A percentile compares a stretch with the other conserved stretches of the same genome.
Evolutionary conservation across 495 filamentous ascomycete species (phyloP).

Genomic region (Podospora comata): DNA sequence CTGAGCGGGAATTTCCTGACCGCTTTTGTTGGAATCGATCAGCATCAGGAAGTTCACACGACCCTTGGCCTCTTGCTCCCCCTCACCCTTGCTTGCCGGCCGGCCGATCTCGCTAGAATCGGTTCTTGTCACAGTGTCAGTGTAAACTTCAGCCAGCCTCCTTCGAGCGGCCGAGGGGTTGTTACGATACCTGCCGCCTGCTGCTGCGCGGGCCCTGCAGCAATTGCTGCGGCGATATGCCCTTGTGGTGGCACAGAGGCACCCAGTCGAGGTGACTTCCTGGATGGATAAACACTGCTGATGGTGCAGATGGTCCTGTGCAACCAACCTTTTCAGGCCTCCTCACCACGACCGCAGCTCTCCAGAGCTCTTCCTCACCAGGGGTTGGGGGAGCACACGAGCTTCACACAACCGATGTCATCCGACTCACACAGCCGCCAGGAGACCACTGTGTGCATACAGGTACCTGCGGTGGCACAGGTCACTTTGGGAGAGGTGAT

Average conservation of each 20-base stretch:
- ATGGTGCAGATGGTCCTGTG: background rate
- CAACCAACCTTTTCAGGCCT: background rate
- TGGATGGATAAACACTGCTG: background rate
- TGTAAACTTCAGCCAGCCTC: background rate
- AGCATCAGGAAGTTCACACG: background rate
- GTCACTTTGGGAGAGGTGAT: background rate
- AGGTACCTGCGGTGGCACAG: background rate
- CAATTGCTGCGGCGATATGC: background rate
- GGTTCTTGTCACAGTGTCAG: background rate
- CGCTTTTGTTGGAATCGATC: background rate
- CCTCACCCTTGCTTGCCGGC: background rate
- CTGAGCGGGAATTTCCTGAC: background rate
- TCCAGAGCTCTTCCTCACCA: background rate
- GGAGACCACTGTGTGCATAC: background rate
- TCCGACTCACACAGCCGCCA: constrained; percentile 3
- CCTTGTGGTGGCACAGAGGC: background rate
- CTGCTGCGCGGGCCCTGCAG: background rate
- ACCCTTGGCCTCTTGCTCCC: background rate
- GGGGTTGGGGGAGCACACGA: background rate
- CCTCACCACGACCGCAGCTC: background rate
- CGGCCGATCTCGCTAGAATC: background rate
- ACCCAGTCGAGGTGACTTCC: background rate
- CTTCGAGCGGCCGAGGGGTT: background rate
- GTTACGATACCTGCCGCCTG: background rate
- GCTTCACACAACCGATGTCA: constrained; percentile 5